Conservation (phyloP, 805 yeast species). For the Alloascoidea africana region DNA sequence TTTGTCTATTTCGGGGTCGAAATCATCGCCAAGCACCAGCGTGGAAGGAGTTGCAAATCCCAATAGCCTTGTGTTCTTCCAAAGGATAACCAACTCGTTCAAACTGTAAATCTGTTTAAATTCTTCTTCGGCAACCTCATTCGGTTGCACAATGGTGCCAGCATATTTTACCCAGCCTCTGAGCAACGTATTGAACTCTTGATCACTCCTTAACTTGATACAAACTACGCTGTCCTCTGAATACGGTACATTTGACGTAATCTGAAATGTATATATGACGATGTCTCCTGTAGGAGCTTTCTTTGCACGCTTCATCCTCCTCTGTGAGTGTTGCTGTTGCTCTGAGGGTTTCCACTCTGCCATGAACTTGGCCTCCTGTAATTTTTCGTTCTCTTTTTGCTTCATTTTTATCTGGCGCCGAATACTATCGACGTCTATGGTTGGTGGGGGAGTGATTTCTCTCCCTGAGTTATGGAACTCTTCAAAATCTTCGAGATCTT, state of each 20-base stretch:
- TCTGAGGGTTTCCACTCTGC: background rate
- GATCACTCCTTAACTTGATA: background rate
- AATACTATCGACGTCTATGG: background rate
- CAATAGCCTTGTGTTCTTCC: background rate
- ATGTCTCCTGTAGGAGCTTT: background rate
- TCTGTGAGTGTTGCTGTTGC: background rate
- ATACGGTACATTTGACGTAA: background rate
- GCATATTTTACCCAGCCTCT: background rate
- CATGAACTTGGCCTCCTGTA: background rate
- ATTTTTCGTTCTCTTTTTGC: background rate
- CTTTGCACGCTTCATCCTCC: too few relatives aligned
- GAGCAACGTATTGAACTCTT: background rate
- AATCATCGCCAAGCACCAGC: background rate
- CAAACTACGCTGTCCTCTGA: background rate
- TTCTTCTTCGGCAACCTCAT: slow-evolving; percentile 1
- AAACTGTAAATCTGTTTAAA: background rate
- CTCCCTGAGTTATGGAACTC: slow-evolving; percentile 1
- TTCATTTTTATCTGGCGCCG: background rate
- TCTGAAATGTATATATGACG: background rate
- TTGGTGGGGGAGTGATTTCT: background rate
- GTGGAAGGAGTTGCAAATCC: background rate
- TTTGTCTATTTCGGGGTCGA: too few relatives aligned
- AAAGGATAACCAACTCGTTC: background rate
- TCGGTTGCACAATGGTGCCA: too few relatives aligned
- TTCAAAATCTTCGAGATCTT: background rate